Evolutionary conservation across 495 filamentous ascomycete species (phyloP).

Genomic region (Xeromyces bisporus): DNA sequence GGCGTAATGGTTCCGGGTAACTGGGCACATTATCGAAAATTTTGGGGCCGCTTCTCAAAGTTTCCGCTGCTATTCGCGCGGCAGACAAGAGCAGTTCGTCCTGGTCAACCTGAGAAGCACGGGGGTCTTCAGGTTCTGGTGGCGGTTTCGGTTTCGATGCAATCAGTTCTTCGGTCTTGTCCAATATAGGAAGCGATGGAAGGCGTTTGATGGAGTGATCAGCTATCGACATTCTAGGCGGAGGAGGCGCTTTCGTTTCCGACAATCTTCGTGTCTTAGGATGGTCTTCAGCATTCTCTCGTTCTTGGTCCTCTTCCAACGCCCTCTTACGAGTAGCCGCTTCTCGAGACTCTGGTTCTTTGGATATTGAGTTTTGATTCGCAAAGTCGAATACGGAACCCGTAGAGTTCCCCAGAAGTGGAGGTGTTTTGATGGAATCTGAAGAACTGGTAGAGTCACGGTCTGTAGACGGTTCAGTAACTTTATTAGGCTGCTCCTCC

Average conservation of each 20-base stretch:
- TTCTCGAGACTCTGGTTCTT: not conserved
- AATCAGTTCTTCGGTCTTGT: conserved; percentile 14
- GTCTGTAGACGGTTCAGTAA: conserved; percentile 3
- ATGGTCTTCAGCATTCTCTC: not conserved
- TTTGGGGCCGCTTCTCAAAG: conserved; percentile 20
- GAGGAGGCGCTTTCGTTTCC: conserved; percentile 1
- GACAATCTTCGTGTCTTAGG: not conserved
- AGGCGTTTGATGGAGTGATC: conserved; percentile 17
- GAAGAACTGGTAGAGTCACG: conserved; percentile 8
- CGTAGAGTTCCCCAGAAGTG: not conserved
- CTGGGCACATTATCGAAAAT: conserved; percentile 14
- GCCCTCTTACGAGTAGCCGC: conserved; percentile 5
- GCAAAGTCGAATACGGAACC: conserved; percentile 4
- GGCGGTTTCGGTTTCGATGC: conserved; percentile 9
- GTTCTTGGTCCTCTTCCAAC: conserved; percentile 2
- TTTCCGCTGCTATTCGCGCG: conserved; percentile 27
- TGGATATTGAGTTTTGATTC: not conserved
- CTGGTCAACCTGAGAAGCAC: conserved; percentile 20
- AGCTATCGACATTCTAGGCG: conserved; percentile 17
- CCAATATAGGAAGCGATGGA: conserved; percentile 24
- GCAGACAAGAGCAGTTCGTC: conserved; percentile 27
- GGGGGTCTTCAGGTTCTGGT: conserved; percentile 8
- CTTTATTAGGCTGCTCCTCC: conserved; percentile 1
- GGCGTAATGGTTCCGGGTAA: conserved; percentile 8
- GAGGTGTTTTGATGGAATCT: conserved; percentile 3